These are phyloP conservation scores for Ceratobasidium sp. DNA, from an alignment of 1,284 basidiomycete genomes.

Conservation along the genomic window DNA sequence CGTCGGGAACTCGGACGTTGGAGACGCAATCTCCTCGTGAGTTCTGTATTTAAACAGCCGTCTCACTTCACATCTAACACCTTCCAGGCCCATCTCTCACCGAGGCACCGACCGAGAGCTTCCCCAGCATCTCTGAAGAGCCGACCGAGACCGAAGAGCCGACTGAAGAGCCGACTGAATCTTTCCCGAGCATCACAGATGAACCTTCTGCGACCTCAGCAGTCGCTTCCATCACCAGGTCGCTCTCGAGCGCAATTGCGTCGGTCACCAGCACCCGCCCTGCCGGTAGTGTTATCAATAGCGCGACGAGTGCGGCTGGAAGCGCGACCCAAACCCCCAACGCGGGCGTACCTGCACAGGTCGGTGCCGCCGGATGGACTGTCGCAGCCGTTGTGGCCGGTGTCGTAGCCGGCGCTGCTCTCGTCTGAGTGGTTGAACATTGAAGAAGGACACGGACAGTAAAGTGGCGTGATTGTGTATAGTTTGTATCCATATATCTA, in stretches of 20 bases:
- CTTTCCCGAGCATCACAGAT: slow-evolving; percentile 3
- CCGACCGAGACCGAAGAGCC: too few relatives aligned
- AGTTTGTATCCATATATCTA: slow-evolving; percentile 27
- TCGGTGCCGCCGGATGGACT: slow-evolving; percentile 26
- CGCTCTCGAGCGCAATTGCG: slow-evolving; percentile 1
- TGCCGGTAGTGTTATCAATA: not conserved
- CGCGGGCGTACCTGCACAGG: slow-evolving; percentile 18
- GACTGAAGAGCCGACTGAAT: slow-evolving; percentile 6
- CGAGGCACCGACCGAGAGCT: not conserved
- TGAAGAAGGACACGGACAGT: not conserved
- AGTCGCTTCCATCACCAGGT: not conserved
- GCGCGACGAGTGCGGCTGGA: not conserved
- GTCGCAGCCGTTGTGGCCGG: slow-evolving; percentile 13
- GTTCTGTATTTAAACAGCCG: not conserved
- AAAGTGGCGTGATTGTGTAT: not conserved
- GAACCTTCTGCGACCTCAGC: not conserved
- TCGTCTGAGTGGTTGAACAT: slow-evolving; percentile 13
- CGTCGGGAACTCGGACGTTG: not conserved
- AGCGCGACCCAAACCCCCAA: not conserved
- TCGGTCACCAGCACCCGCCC: not conserved
- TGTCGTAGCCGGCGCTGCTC: slow-evolving; percentile 22
- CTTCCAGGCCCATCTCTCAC: slow-evolving; percentile 6
- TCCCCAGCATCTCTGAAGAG: slow-evolving; percentile 4
- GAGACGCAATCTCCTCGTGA: slow-evolving; percentile 38
- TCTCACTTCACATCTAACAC: not conserved